These are phyloP conservation scores for Zopfia rhizophila DNA, from an alignment of 2,329 filamentous ascomycete species.

Conservation along the genomic window DNA sequence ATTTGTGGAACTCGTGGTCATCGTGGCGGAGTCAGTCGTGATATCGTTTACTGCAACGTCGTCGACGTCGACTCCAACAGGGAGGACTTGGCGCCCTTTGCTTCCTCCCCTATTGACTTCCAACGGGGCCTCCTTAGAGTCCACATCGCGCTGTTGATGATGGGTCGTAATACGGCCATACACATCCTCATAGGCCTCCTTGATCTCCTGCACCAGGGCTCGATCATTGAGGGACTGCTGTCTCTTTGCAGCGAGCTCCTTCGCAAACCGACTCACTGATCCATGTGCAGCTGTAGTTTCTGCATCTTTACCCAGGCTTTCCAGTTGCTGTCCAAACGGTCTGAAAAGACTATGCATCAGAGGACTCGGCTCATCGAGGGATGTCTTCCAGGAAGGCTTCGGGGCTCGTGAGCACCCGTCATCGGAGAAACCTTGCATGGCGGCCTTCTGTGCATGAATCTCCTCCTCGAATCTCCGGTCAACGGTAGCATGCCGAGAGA, in stretches of 20 bases:
- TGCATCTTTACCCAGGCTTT: conserved; percentile 34
- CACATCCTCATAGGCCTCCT: conserved; percentile 38
- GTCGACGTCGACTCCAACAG: too few species aligned
- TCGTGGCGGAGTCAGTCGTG: too few species aligned
- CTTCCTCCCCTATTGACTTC: too few species aligned
- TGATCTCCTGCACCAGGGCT: conserved; percentile 36
- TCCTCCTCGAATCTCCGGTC: conserved; percentile 38
- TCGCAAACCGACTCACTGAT: conserved; percentile 17
- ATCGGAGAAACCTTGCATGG: conserved; percentile 42
- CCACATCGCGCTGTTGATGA: too few species aligned
- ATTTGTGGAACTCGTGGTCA: too few species aligned
- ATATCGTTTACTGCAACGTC: too few species aligned
- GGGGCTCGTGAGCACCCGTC: conserved; percentile 34
- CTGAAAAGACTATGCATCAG: conserved; percentile 44
- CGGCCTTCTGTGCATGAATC: conserved; percentile 37
- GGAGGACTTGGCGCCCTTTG: too few species aligned
- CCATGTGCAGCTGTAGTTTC: conserved; percentile 11
- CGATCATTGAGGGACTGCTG: conserved; percentile 28
- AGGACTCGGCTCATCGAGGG: conserved; percentile 33
- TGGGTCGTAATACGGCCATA: conserved; percentile 36
- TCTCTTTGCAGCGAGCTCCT: conserved; percentile 3
- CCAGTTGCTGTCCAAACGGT: conserved; percentile 40
- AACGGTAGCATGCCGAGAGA: conserved; percentile 22
- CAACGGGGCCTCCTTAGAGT: too few species aligned
- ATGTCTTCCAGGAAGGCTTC: conserved; percentile 21